phyloP scores from a whole-genome alignment of 306 rosid genomes.

The Alnus glutinosa region DNA sequence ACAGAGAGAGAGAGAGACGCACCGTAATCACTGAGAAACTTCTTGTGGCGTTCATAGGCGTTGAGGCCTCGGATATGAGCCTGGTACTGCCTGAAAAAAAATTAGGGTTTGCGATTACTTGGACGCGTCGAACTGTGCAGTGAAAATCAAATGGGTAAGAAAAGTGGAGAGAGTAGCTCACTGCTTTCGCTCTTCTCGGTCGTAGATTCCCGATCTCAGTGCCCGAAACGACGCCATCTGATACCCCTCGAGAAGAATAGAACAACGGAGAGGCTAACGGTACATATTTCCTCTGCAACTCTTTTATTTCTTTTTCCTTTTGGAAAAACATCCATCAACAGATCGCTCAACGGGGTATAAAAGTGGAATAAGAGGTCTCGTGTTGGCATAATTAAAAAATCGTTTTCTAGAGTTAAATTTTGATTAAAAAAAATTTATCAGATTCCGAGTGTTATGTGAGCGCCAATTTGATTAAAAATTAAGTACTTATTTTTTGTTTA shows the following conservation, averaged over 20 bases:
- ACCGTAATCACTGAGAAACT: conserved; percentile 72
- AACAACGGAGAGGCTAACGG: too few relatives aligned
- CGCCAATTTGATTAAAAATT: too few relatives aligned
- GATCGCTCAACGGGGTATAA: too few relatives aligned
- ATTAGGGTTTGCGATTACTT: not conserved
- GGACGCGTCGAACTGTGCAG: not conserved
- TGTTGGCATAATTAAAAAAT: too few relatives aligned
- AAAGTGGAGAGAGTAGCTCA: conserved; percentile 7
- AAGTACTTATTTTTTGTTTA: too few relatives aligned
- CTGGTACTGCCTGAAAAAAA: conserved; percentile 48
- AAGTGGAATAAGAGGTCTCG: too few relatives aligned
- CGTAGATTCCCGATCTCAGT: conserved; percentile 46
- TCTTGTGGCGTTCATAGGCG: conserved; percentile 59
- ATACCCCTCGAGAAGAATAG: not conserved
- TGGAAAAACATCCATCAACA: too few relatives aligned
- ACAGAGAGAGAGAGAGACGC: not conserved
- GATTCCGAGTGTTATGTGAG: too few relatives aligned
- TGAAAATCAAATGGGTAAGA: not conserved
- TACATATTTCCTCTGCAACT: too few relatives aligned
- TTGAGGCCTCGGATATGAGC: conserved; percentile 63
- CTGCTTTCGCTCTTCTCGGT: conserved; percentile 58
- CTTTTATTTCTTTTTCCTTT: too few relatives aligned
- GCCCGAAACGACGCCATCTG: conserved; percentile 53
- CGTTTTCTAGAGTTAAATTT: too few relatives aligned
- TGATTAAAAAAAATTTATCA: too few relatives aligned